Base-by-base conservation (phyloP, 1,284 basidiomycete species). In the Singerocomus inundabilis region DNA sequence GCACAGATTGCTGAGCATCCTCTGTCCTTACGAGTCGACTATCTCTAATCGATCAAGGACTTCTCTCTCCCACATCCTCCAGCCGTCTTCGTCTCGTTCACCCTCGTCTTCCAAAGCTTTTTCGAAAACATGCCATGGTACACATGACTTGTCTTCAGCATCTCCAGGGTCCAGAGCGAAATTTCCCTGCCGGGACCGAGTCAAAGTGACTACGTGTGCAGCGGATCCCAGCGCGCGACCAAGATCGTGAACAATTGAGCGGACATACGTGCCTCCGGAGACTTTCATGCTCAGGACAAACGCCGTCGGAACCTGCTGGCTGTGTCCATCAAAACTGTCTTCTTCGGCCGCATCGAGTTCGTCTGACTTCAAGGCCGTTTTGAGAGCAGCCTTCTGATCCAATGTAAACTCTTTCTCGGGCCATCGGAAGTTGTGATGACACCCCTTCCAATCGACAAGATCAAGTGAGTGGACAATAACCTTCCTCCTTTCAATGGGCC, bases 221-320 rank as follows among this genome's bases (percentile, higher is more conserved):
- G 90, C 90, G 36, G 88, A 91, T 2, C 85, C 90, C 21, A 98
- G 68, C 1, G 84, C 81, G 56, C 85, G 82, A 8, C 88, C 91
- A 18, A 98, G 78, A 67, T 98, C 94, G 66, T 98, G 93, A 39
- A 93, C 87, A 57, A 97, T 86, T 2, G 87, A 91, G 44, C 94
- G 85, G 40, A 98, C 93, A 62, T 98, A 98, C n/a, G 94, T 98
- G 24, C 94, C 94, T n/a, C 89, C 89, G 15, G 91, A 93, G 8
- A 97, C 95, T 50, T 79, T 88, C 93, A 98, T 95, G 48, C 80
- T 81, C 53, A 98, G 73, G 10, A 88, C 86, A 67, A 98, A 96
- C n/a, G 85, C 86, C 0, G 85, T 79, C 1, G 93, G 90, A 13
- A 63, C 66, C 46, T 78, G 70, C 30, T 75, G 73, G 16, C 72